Percentiles rank a stretch among this genome's conserved stretches.
These are phyloP conservation scores for Cladosporium oxysporum DNA, from an alignment of 2,329 filamentous ascomycete species.

Conservation along the genomic window DNA sequence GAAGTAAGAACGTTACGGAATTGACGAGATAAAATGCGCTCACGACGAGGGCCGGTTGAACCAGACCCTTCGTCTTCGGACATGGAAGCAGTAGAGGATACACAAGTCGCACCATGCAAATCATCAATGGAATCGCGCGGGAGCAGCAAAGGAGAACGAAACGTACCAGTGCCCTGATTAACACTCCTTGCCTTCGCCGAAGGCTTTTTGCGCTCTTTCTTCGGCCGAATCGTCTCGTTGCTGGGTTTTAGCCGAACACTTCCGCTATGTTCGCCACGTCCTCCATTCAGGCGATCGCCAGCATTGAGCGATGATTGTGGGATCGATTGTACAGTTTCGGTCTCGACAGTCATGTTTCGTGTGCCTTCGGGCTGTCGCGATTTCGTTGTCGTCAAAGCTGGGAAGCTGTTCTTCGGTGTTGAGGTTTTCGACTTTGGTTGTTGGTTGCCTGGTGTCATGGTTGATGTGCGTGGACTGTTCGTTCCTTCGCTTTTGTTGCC, in stretches of 20 bases:
- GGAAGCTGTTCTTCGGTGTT: constrained; percentile 66
- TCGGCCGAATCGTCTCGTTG: constrained; percentile 92
- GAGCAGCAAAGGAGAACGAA: constrained; percentile 35
- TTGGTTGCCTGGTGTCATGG: constrained; percentile 36
- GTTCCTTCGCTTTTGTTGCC: constrained; percentile 55
- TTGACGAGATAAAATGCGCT: constrained; percentile 9
- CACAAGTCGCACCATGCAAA: constrained; percentile 19
- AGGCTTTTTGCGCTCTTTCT: constrained; percentile 84
- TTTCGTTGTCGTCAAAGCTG: constrained; percentile 64
- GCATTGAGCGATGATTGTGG: constrained; percentile 76
- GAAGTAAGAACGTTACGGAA: constrained; percentile 21
- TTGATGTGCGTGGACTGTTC: constrained; percentile 34
- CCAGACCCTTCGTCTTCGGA: constrained; percentile 16
- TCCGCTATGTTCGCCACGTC: constrained; percentile 64
- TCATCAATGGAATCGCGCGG: constrained; percentile 27
- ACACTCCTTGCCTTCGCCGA: constrained; percentile 73
- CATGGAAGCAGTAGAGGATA: constrained; percentile 20
- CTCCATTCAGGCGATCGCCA: constrained; percentile 57
- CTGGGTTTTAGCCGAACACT: constrained; percentile 85
- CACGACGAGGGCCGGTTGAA: background rate
- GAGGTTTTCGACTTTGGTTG: constrained; percentile 40
- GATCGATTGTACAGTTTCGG: constrained; percentile 89
- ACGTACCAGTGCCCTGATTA: constrained; percentile 59
- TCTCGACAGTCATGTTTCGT: constrained; percentile 95
- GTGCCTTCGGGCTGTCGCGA: constrained; percentile 72